Evolutionary conservation across 2,329 filamentous ascomycete species (phyloP).

Genomic region (Aspergillus pseudoglaucus): DNA sequence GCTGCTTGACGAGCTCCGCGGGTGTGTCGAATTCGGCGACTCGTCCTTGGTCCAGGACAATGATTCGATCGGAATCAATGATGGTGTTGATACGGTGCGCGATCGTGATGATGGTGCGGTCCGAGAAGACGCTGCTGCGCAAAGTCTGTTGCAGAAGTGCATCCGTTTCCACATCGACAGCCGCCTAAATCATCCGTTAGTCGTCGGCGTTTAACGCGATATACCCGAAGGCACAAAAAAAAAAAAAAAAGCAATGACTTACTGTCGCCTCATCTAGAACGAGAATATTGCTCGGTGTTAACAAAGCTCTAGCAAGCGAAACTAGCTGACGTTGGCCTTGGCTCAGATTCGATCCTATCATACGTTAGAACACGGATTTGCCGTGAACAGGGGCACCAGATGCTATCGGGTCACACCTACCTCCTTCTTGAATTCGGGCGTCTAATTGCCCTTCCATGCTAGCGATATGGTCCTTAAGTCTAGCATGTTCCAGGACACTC

Average conservation of each 20-base stretch:
- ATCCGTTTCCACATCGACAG: conserved; percentile 65
- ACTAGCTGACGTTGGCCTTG: conserved; percentile 92
- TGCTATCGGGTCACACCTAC: conserved; percentile 51
- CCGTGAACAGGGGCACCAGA: not conserved
- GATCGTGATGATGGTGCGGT: conserved; percentile 96
- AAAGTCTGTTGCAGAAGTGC: conserved; percentile 58
- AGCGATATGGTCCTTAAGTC: conserved; percentile 81
- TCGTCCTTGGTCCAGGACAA: conserved; percentile 84
- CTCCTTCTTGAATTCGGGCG: conserved; percentile 86
- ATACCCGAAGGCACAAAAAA: not conserved
- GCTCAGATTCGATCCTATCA: conserved; percentile 83
- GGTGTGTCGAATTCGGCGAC: conserved; percentile 93
- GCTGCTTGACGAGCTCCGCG: conserved; percentile 64
- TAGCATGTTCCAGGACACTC: conserved; percentile 94
- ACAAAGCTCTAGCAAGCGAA: conserved; percentile 83
- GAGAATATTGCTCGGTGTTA: conserved; percentile 94
- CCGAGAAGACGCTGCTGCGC: conserved; percentile 65
- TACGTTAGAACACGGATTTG: conserved; percentile 8
- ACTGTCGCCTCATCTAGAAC: conserved; percentile 96
- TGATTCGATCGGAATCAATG: conserved; percentile 77
- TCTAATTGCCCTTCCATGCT: conserved; percentile 86
- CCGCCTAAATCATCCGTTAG: conserved; percentile 42
- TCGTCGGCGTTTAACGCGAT: too few relatives aligned
- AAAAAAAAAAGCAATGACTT: conserved; percentile 10
- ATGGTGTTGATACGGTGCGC: conserved; percentile 98